Evolutionary conservation across 2,329 filamentous ascomycete species (phyloP).

Genomic region (Fusarium sp.): DNA sequence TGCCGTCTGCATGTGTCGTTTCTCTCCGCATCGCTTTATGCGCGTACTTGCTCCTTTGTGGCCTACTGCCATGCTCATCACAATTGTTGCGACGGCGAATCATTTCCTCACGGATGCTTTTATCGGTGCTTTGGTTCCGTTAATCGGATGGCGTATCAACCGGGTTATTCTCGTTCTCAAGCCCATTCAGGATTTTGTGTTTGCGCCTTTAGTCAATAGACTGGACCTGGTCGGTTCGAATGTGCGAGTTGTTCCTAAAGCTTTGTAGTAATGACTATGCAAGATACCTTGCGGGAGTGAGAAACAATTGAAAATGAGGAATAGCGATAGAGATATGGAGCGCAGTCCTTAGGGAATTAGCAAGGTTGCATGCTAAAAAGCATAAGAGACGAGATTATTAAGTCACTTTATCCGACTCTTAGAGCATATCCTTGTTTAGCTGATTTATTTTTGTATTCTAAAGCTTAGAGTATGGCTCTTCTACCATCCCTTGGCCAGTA

Average conservation of each 20-base stretch:
- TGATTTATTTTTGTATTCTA: too few relatives aligned
- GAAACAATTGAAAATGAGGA: too few relatives aligned
- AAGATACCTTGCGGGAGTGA: too few relatives aligned
- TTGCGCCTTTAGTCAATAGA: slow-evolving; percentile 43
- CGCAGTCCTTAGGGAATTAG: too few relatives aligned
- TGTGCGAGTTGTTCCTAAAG: slow-evolving; percentile 35
- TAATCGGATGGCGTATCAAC: slow-evolving; percentile 53
- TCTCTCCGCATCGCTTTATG: slow-evolving; percentile 56
- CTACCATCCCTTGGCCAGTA: too few relatives aligned
- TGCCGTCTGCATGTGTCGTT: slow-evolving; percentile 52
- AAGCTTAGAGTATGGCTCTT: too few relatives aligned
- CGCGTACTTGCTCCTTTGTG: slow-evolving; percentile 56
- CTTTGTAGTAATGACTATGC: slow-evolving; percentile 3
- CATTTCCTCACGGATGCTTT: slow-evolving; percentile 55
- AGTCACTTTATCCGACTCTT: too few relatives aligned
- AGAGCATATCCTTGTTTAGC: too few relatives aligned
- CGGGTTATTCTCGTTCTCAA: slow-evolving; percentile 44
- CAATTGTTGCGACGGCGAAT: slow-evolving; percentile 57
- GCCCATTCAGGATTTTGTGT: slow-evolving; percentile 48
- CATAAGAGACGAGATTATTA: too few relatives aligned
- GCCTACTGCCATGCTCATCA: slow-evolving; percentile 58
- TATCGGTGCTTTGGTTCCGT: slow-evolving; percentile 52
- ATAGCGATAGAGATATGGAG: too few relatives aligned
- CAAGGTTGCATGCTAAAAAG: too few relatives aligned
- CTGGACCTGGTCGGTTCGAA: slow-evolving; percentile 42